Evolutionary conservation across 1,284 basidiomycete species (phyloP).

Genomic region (Coniophora puteana): DNA sequence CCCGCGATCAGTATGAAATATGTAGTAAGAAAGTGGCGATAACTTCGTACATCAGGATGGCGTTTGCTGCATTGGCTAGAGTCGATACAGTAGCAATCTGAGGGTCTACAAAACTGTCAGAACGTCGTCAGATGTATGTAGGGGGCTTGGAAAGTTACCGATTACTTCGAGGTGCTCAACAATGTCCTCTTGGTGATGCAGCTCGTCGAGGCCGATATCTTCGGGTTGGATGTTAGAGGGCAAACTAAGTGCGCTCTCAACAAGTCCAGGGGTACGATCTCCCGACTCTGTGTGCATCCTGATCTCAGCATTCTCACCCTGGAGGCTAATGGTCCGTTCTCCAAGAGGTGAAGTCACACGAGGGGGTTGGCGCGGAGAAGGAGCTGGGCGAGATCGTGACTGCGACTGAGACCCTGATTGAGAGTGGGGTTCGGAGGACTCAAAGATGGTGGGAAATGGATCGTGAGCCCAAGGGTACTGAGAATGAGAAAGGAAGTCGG

Average conservation of each 20-base stretch:
- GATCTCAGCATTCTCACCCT: conserved; percentile 30
- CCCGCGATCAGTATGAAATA: conserved; percentile 6
- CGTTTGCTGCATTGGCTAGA: conserved; percentile 75
- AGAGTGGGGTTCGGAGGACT: not conserved
- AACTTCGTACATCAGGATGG: conserved; percentile 57
- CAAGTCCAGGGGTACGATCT: conserved; percentile 32
- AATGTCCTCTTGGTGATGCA: conserved; percentile 65
- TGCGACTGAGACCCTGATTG: too few species aligned
- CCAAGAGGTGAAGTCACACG: not conserved
- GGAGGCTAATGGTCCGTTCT: conserved; percentile 15
- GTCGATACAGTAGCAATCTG: conserved; percentile 69
- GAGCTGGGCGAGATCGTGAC: conserved; percentile 1
- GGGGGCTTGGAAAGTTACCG: conserved; percentile 34
- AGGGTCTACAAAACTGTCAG: conserved; percentile 45
- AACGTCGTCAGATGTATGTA: conserved; percentile 2
- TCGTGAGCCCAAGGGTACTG: not conserved
- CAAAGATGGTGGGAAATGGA: not conserved
- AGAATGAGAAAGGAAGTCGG: not conserved
- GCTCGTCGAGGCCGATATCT: conserved; percentile 15
- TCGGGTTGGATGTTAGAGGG: conserved; percentile 20
- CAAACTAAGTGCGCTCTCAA: conserved; percentile 43
- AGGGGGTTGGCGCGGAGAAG: conserved; percentile 1
- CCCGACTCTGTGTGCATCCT: conserved; percentile 12
- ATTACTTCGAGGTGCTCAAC: conserved; percentile 79
- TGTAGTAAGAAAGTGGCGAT: not conserved